Percentiles rank a stretch among this genome's conserved stretches.
These are phyloP conservation scores for Populus hybrid DNA, from an alignment of 441 rosid genomes.

Conservation along the genomic window DNA sequence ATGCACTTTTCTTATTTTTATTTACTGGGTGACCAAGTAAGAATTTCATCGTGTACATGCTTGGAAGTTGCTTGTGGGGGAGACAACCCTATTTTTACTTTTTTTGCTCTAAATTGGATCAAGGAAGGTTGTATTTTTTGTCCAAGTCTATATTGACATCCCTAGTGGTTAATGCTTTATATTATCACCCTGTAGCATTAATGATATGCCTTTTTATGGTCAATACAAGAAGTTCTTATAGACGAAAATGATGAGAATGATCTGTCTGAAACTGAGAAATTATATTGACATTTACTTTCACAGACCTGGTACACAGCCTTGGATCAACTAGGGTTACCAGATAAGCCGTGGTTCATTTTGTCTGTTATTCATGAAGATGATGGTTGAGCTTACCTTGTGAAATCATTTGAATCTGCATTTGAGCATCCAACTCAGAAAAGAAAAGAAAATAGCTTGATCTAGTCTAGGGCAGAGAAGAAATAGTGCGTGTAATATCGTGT, in stretches of 20 bases:
- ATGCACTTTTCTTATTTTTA: too few relatives aligned
- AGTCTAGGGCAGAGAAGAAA: too few relatives aligned
- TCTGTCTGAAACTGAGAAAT: background rate
- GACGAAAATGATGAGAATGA: background rate
- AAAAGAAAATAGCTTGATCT: too few relatives aligned
- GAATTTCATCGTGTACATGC: too few relatives aligned
- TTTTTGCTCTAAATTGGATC: too few relatives aligned
- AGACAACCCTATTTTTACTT: too few relatives aligned
- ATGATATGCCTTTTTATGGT: conserved; percentile 11
- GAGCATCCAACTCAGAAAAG: too few relatives aligned
- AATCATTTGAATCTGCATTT: too few relatives aligned
- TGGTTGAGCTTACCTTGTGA: too few relatives aligned
- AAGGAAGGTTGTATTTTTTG: conserved; percentile 20
- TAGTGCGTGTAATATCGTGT: too few relatives aligned
- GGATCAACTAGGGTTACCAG: conserved; percentile 6
- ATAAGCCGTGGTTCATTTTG: background rate
- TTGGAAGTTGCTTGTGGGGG: too few relatives aligned
- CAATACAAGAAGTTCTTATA: conserved; percentile 19
- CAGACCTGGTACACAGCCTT: background rate
- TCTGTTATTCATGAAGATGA: background rate
- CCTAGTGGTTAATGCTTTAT: conserved; percentile 16
- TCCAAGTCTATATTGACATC: conserved; percentile 15
- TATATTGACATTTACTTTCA: background rate
- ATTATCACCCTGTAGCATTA: conserved; percentile 10
- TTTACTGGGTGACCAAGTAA: too few relatives aligned